These are phyloP conservation scores for Arabidopsis lyrata DNA, from an alignment of 441 rosid species.

Conservation along the genomic window DNA sequence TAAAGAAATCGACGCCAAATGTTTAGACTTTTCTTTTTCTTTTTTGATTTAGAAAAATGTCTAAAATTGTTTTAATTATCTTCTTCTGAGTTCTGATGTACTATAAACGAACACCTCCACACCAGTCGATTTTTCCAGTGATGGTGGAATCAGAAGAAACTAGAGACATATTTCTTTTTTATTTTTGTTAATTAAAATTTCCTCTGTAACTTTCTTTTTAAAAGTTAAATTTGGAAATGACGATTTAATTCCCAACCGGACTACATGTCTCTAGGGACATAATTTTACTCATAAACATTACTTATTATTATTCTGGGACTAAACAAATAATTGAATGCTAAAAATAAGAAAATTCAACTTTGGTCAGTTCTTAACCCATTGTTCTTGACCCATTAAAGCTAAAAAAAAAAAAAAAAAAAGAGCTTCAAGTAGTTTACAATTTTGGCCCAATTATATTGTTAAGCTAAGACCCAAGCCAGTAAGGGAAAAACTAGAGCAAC, in stretches of 20 bases:
- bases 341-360: not conserved
- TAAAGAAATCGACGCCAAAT: not conserved
- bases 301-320: not conserved
- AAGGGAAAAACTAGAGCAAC: not conserved
- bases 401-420: not conserved
- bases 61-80: slow-evolving; percentile 4
- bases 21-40: not conserved
- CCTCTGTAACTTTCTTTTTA: too few relatives aligned
- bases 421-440: not conserved
- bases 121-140: slow-evolving; percentile 26
- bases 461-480: not conserved
- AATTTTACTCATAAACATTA: not conserved
- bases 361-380: not conserved
- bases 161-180: not conserved
- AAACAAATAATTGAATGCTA: not conserved
- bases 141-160: slow-evolving; percentile 21
- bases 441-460: not conserved
- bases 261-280: not conserved
- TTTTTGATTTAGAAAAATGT: not conserved
- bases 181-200: too few relatives aligned
- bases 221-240: not conserved
- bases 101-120: not conserved
- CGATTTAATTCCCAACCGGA: not conserved
- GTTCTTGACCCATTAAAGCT: not conserved
- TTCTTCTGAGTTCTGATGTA: slow-evolving; percentile 11